Conservation (phyloP, 2,329 filamentous ascomycete genomes). For the Chalara sp. region DNA sequence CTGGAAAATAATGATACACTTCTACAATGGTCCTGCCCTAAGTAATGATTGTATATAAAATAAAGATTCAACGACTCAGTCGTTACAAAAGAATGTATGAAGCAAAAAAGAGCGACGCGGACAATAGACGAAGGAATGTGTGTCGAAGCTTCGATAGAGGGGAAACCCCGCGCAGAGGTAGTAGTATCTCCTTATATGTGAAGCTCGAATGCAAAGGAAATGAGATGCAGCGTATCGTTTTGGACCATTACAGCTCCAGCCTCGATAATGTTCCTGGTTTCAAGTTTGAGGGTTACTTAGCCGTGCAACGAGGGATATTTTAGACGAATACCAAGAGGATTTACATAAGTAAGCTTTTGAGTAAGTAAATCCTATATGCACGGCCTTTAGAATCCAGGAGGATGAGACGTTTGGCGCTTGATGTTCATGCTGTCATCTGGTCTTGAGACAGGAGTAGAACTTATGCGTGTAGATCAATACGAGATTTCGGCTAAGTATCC, state of each 20-base stretch:
- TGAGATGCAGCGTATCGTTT: background rate
- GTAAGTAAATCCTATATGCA: background rate
- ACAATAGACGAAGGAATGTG: slow-evolving; percentile 6
- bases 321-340: background rate
- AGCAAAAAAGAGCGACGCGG: slow-evolving; percentile 1
- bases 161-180: too few species aligned
- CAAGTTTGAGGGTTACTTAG: too few species aligned
- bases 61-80: slow-evolving; percentile 7
- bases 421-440: background rate
- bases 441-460: background rate
- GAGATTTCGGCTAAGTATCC: background rate
- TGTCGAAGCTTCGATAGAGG: background rate
- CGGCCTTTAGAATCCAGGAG: background rate
- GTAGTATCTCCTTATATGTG: too few species aligned
- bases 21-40: background rate
- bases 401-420: background rate
- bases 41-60: slow-evolving; percentile 2
- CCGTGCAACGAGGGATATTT: too few species aligned
- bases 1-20: too few species aligned
- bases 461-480: background rate
- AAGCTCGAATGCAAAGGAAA: background rate
- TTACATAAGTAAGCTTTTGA: background rate
- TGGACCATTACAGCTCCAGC: too few species aligned
- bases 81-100: slow-evolving; percentile 5
- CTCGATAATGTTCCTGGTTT: too few species aligned